Evolutionary conservation across 495 filamentous ascomycete species (phyloP).

Genomic region (Talaromyces ruber): DNA sequence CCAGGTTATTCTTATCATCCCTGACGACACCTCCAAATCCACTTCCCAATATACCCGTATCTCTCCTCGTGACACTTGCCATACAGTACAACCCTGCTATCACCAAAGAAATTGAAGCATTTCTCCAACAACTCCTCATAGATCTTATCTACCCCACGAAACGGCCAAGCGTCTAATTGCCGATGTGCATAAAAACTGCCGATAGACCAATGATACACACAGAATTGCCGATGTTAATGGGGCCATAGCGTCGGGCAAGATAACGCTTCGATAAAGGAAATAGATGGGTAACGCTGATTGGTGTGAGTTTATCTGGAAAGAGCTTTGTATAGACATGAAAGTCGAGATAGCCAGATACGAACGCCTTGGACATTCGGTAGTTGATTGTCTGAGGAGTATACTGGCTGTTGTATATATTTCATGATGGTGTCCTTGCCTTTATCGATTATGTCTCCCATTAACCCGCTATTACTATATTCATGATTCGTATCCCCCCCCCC

Average conservation of each 20-base stretch:
- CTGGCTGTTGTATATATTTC: background rate
- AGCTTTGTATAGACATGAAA: background rate
- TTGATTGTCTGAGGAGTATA: background rate
- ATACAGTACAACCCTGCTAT: background rate
- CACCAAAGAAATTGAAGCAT: background rate
- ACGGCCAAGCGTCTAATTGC: conserved; percentile 2
- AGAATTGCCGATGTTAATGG: background rate
- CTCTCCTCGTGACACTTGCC: background rate
- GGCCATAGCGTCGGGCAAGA: background rate
- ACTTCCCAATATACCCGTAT: background rate
- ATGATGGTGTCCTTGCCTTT: background rate
- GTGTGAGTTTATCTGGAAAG: background rate
- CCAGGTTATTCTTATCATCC: background rate
- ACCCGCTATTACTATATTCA: background rate
- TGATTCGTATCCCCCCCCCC: background rate
- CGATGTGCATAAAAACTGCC: conserved; percentile 4
- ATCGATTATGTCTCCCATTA: background rate
- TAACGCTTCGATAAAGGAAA: background rate
- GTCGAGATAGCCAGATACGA: background rate
- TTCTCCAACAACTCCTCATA: background rate
- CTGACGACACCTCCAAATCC: background rate
- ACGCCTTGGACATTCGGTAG: background rate
- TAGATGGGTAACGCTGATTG: background rate
- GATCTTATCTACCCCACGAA: background rate
- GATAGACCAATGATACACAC: background rate